phyloP scores from a whole-genome alignment of 225 moss, liverwort and hornwort genomes.

The Rhytidiadelphus loreus region DNA sequence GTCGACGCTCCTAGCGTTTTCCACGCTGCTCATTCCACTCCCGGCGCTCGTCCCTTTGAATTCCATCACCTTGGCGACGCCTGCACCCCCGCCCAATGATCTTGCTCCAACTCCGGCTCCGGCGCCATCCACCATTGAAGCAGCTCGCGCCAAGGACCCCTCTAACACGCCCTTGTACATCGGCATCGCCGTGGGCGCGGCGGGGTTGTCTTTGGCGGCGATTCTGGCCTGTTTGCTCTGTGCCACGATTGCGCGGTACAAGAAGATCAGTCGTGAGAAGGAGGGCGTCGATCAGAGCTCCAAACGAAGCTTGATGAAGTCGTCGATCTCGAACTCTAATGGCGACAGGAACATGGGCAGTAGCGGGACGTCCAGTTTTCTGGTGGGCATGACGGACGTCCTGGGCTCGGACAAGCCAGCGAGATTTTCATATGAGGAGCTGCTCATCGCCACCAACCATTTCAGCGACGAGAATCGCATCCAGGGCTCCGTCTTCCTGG shows the following conservation, averaged over 20 bases:
- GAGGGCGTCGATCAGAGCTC: background rate
- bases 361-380: background rate
- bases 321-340: background rate
- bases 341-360: background rate
- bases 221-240: constrained; percentile 9
- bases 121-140: background rate
- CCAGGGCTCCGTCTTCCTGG: constrained; percentile 65
- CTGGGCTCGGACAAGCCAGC: constrained; percentile 53
- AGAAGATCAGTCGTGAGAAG: background rate
- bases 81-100: background rate
- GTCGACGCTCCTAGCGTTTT: background rate
- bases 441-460: constrained; percentile 46
- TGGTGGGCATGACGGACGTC: constrained; percentile 44
- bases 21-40: constrained; percentile 59
- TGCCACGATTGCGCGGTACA: background rate
- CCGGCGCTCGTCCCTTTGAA: constrained; percentile 4
- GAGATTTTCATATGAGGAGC: constrained; percentile 38
- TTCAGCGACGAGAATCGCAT: constrained; percentile 45
- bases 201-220: constrained; percentile 15
- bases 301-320: background rate
- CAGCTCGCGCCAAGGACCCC: background rate
- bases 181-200: constrained; percentile 10
- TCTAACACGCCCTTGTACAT: constrained; percentile 10
- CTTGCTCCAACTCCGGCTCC: background rate
- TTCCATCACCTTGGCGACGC: background rate